Conservation (phyloP, 768 basidiomycete genomes). For the Lentinula sp. region DNA sequence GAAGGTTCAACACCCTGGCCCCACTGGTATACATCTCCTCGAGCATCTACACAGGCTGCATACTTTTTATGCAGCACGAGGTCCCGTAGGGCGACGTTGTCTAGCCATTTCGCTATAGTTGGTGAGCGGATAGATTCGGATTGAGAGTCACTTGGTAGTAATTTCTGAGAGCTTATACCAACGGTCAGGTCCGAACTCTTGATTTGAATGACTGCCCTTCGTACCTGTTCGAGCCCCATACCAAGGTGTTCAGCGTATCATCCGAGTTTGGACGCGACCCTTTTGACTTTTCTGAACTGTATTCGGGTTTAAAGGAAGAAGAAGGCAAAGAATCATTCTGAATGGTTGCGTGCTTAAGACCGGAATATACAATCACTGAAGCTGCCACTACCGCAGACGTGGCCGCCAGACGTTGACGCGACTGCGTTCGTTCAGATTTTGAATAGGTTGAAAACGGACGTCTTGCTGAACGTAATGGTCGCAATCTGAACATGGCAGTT, state of each 20-base stretch:
- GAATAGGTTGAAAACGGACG: neutral
- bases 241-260: constrained; percentile 36
- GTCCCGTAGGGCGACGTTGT: constrained; percentile 68
- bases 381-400: neutral
- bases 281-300: neutral
- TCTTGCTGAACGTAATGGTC: neutral
- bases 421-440: neutral
- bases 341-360: constrained; percentile 11
- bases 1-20: constrained; percentile 50
- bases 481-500: constrained; percentile 1
- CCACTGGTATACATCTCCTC: constrained; percentile 84
- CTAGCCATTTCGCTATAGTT: constrained; percentile 48
- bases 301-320: constrained; percentile 2
- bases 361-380: neutral
- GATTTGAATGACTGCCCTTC: constrained; percentile 10
- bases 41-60: constrained; percentile 71
- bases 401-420: neutral
- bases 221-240: constrained; percentile 77
- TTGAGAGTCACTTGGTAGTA: constrained; percentile 32
- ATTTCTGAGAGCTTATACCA: constrained; percentile 35
- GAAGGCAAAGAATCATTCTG: constrained; percentile 26
- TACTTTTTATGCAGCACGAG: constrained; percentile 59
- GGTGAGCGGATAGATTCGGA: constrained; percentile 43
- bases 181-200: neutral
- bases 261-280: neutral